Base-by-base conservation (phyloP, 1,139 yeast species). In the Kurtzmaniella quercitrusa region DNA sequence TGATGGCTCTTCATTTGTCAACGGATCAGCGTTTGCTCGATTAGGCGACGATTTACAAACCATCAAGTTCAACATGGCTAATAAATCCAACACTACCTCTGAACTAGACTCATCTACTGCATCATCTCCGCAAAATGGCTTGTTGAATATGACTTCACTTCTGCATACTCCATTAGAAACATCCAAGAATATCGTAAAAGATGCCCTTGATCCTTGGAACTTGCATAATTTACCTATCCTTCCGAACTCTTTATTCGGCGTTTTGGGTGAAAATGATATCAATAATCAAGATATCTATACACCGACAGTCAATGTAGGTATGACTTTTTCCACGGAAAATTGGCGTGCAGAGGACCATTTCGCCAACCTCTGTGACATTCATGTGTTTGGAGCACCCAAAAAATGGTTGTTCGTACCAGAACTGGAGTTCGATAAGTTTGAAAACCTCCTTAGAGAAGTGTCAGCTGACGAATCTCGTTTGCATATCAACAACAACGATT, bases 391-490 rank as follows among this genome's bases (percentile, higher is more conserved):
- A 8, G 83, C 82, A 3, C 65, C 76, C 21, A 83, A 81, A 55
- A 66, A 83, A n/a, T 86, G 95, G 95, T 87, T 84, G 54, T 80
- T 89, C 38, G 76, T 90, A 16, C 84, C 93, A 0, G 89, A 86
- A n/a, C 68, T 69, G 50, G 81, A 81, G 44, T 79, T 82, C 42
- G 77, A 68, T 8, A 75, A 75, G 48, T 87, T 83, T 57, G 95
- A 89, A 56, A 50, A 53, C 1, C 62, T 82, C 19, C 19, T 67
- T 1, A 40, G 38, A 29, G 61, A 62, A 31, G 47, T 59, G 1
- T 57, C 53, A 31, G 31, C 40, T 6, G 44, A 46, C 31, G 51
- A 57, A 34, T 3, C 23, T 8, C 48, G 59, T 44, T 52, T 59
- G 3, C 57, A 61, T 45, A 45, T 59, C 15, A 65, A 65, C 49